Evolutionary conservation across 331 rosid species (phyloP), one percentile per base, ranked within the genome.

Genomic region (Pyracantha coccinea): DNA sequence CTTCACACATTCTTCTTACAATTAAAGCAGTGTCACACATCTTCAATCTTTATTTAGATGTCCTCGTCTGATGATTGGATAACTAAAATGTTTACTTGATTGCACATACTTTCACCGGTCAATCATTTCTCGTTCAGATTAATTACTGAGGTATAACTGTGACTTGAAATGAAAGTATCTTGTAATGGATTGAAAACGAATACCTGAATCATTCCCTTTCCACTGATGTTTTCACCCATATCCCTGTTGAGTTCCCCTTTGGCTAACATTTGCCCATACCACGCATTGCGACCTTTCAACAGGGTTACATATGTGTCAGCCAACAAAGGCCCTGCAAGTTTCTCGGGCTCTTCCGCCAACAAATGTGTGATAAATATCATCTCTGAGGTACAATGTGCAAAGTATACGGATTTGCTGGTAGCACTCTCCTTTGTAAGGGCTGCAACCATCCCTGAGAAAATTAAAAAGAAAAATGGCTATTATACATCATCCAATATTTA

Each of bases 121-220:
- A 38, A 38, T 11, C 45, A 38, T 38, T 11, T 38, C 45, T 38
- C 45, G 0, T 38, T 10, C 1, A 38, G 2, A 38, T 38, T 38
- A 38, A 38, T 38, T 38, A 10, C 45, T 3, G 45, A 38, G 4
- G 14, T 38, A 38, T 10, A 3, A 38, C 3, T 33, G 27, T 20
- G 38, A 57, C 20, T 32, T 66, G 20, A 53, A 52, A 65, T 29
- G 4, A 44, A 71, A 35, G 59, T 29, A 55, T 25, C 61, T 15
- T 67, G 23, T 19, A 44, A 19, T 0, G 6, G 66, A 20, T 57
- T 62, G 68, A 44, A 16, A 32, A 75, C 35, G 25, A 24, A 29
- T 86, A 93, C 98, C 98, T 93, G 96, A 79, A 93, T 91, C 97
- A 93, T 91, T 82, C 98, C 98, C 76, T 93, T 93, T 52, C 97